Evolutionary conservation across 1,284 basidiomycete genomes (phyloP).

Genomic region (Cryptococcus sp.): DNA sequence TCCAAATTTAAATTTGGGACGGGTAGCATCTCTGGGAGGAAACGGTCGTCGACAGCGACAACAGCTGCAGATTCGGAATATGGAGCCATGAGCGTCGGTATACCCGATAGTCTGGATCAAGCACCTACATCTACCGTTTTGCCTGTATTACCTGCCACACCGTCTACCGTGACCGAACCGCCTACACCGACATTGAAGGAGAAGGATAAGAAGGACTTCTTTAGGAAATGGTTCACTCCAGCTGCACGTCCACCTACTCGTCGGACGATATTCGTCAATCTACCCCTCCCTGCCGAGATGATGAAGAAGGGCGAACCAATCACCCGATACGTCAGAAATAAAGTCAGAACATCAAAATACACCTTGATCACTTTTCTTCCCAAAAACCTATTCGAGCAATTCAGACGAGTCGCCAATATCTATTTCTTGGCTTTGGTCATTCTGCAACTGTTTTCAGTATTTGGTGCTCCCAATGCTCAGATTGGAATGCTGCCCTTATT

Average conservation of each 20-base stretch:
- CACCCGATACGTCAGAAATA: conserved; percentile 78
- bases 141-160: neutral
- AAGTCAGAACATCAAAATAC: conserved; percentile 93
- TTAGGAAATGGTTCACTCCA: neutral
- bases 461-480: conserved; percentile 79
- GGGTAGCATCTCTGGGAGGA: neutral
- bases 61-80: neutral
- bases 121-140: neutral
- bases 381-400: conserved; percentile 90
- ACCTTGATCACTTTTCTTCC: conserved; percentile 86
- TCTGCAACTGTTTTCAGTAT: conserved; percentile 83
- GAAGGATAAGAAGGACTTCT: conserved; percentile 12
- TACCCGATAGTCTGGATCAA: neutral
- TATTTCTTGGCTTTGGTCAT: conserved; percentile 85
- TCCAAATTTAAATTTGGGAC: neutral
- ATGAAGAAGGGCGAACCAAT: conserved; percentile 65
- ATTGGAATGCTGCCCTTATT: conserved; percentile 82
- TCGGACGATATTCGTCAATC: conserved; percentile 76
- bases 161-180: neutral
- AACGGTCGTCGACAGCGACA: conserved; percentile 6
- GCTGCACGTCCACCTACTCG: conserved; percentile 40
- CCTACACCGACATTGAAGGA: conserved; percentile 6
- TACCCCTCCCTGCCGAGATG: conserved; percentile 24
- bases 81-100: neutral
- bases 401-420: conserved; percentile 83